These are phyloP conservation scores for Aspergillus affinis DNA, from an alignment of 495 filamentous ascomycete genomes.

Conservation along the genomic window DNA sequence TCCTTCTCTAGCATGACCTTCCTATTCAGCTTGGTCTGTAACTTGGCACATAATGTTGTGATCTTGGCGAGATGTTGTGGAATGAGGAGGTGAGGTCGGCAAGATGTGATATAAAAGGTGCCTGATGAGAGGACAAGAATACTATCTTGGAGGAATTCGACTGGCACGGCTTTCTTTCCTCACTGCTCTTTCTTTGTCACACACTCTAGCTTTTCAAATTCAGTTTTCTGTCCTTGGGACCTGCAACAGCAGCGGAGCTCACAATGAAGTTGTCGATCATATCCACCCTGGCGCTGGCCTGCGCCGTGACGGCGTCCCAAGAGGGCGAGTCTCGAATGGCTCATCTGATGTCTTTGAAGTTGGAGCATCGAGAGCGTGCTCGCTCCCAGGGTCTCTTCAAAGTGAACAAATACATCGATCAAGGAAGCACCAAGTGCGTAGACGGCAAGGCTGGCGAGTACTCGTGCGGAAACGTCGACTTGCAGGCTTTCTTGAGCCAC, in stretches of 20 bases:
- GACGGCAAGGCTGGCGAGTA: slow-evolving; percentile 20
- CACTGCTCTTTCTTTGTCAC: background rate
- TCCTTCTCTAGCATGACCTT: background rate
- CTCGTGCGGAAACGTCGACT: slow-evolving; percentile 19
- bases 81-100: background rate
- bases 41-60: background rate
- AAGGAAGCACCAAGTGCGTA: slow-evolving; percentile 7
- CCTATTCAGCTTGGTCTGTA: background rate
- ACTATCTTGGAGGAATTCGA: background rate
- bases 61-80: background rate
- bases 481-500: slow-evolving; percentile 20
- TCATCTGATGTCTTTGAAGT: slow-evolving; percentile 20
- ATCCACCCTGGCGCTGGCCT: slow-evolving; percentile 13
- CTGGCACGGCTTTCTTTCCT: background rate
- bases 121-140: background rate
- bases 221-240: background rate
- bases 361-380: slow-evolving; percentile 14
- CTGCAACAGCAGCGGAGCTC: background rate
- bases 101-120: background rate
- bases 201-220: background rate
- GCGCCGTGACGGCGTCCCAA: slow-evolving; percentile 10
- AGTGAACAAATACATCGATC: slow-evolving; percentile 14
- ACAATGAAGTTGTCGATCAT: slow-evolving; percentile 18
- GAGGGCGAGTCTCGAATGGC: slow-evolving; percentile 13
- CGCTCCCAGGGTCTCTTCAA: slow-evolving; percentile 18